Evolutionary conservation across 805 yeast genomes (phyloP).

Genomic region (Wickerhamiella dianesei): DNA sequence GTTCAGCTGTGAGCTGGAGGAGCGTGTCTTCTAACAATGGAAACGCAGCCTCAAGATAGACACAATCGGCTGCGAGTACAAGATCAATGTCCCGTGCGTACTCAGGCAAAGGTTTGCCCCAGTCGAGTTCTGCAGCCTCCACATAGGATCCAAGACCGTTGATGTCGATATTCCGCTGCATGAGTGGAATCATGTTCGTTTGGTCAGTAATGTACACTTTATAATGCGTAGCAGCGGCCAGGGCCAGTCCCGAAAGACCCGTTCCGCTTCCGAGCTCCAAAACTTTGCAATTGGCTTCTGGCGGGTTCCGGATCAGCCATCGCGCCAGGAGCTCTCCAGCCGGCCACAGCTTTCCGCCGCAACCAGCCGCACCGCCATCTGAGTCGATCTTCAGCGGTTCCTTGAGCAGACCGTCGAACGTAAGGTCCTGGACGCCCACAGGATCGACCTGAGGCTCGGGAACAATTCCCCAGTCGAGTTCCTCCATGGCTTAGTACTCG

Average conservation of each 20-base stretch:
- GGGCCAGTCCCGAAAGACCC: constrained; percentile 38
- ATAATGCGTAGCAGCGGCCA: constrained; percentile 22
- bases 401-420: constrained; percentile 29
- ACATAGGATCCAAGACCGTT: constrained; percentile 30
- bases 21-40: constrained; percentile 38
- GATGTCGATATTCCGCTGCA: constrained; percentile 33
- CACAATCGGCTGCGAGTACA: constrained; percentile 48
- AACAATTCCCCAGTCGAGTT: neutral
- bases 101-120: constrained; percentile 34
- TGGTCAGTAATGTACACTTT: constrained; percentile 39
- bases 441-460: constrained; percentile 27
- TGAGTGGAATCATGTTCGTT: constrained; percentile 33
- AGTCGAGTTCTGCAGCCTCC: constrained; percentile 31
- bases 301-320: constrained; percentile 28
- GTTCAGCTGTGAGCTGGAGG: constrained; percentile 29
- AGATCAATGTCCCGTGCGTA: constrained; percentile 30
- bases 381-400: constrained; percentile 32
- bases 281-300: constrained; percentile 21
- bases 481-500: neutral
- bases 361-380: constrained; percentile 47
- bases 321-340: constrained; percentile 43
- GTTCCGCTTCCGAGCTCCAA: constrained; percentile 49
- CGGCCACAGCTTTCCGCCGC: constrained; percentile 53
- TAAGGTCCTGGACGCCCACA: constrained; percentile 28
- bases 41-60: constrained; percentile 41